Evolutionary conservation across 306 rosid species (phyloP).

Genomic region (Medicago lupulina): DNA sequence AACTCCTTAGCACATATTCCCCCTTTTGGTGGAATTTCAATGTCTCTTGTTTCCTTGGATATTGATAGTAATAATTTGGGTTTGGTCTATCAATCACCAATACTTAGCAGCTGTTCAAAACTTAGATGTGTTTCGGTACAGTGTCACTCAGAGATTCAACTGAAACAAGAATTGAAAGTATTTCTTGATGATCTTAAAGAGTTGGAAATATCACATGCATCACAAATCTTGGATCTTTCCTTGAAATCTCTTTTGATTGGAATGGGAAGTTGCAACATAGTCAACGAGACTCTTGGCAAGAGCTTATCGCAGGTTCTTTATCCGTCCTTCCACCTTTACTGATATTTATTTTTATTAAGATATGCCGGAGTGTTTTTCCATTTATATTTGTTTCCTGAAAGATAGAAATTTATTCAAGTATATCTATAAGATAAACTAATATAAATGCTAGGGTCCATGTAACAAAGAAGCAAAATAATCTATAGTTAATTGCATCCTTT

Average conservation of each 20-base stretch:
- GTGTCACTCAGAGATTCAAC: neutral
- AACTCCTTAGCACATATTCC: neutral
- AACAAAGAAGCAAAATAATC: neutral
- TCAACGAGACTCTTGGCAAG: constrained; percentile 6
- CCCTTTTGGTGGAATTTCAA: neutral
- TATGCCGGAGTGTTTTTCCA: neutral
- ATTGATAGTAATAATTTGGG: neutral
- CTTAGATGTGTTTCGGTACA: constrained; percentile 32
- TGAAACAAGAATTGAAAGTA: neutral
- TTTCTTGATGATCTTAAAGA: neutral
- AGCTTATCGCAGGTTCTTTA: constrained; percentile 44
- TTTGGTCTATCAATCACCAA: constrained; percentile 4
- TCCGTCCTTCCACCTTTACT: neutral
- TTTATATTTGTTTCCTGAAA: neutral
- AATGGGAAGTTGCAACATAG: constrained; percentile 21
- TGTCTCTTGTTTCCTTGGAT: neutral
- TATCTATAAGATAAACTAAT: neutral
- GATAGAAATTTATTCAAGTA: constrained; percentile 2
- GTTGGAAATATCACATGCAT: constrained; percentile 15
- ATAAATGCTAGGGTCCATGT: neutral
- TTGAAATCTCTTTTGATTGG: constrained; percentile 30
- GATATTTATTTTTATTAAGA: neutral
- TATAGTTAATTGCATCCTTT: neutral
- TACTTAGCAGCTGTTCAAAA: constrained; percentile 12
- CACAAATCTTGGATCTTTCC: neutral